A percentile compares a stretch with the other conserved stretches of the same genome.
These are phyloP conservation scores for Boletus eberwhitei DNA, from an alignment of 768 basidiomycete genomes.

Conservation along the genomic window DNA sequence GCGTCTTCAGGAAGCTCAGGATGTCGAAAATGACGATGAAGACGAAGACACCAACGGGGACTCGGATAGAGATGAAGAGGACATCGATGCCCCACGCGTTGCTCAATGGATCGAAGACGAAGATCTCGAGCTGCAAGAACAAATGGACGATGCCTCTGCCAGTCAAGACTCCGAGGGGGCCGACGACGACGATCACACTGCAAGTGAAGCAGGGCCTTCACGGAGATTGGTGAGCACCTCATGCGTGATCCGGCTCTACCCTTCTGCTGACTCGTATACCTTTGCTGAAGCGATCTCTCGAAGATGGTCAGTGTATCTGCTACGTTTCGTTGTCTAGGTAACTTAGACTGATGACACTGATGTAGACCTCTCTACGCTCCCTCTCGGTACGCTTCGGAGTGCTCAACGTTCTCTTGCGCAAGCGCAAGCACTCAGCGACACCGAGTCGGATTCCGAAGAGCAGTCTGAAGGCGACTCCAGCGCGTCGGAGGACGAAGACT, in stretches of 20 bases:
- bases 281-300: constrained; percentile 24
- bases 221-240: constrained; percentile 14
- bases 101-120: constrained; percentile 60
- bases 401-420: constrained; percentile 57
- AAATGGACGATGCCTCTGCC: neutral
- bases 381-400: constrained; percentile 61
- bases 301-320: constrained; percentile 21
- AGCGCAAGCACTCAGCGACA: constrained; percentile 37
- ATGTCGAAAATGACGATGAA: constrained; percentile 29
- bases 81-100: constrained; percentile 50
- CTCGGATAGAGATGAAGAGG: neutral
- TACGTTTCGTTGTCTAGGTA: neutral
- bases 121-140: constrained; percentile 29
- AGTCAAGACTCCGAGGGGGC: constrained; percentile 15
- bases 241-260: neutral
- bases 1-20: neutral
- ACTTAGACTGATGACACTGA: constrained; percentile 7
- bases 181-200: neutral
- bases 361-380: constrained; percentile 56
- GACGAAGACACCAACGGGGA: constrained; percentile 27
- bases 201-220: constrained; percentile 7
- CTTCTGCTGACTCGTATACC: neutral
- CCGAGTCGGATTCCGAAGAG: constrained; percentile 34
- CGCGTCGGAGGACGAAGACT: constrained; percentile 14
- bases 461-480: constrained; percentile 13